phyloP scores from a whole-genome alignment of 164 flowering plant genomes.

The Stephania yunnanensis region DNA sequence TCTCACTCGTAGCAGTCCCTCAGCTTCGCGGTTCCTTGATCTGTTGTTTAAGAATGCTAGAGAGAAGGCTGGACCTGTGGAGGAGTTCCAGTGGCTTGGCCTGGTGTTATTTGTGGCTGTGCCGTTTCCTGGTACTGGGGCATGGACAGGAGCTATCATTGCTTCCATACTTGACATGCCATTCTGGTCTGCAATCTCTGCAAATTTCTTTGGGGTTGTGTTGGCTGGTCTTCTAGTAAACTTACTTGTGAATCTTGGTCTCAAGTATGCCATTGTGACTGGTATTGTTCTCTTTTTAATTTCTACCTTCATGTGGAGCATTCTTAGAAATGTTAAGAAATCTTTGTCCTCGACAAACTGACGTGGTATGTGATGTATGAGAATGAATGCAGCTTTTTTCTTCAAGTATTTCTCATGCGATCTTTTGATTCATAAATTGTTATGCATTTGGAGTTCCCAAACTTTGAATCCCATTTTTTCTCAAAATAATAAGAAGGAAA shows the following conservation, averaged over 20 bases:
- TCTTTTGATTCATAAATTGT: background rate
- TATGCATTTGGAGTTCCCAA: background rate
- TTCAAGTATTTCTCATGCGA: background rate
- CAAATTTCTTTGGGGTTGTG: conserved; percentile 73
- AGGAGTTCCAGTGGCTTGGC: conserved; percentile 98
- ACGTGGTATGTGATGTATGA: conserved; percentile 7
- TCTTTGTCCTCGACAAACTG: conserved; percentile 38
- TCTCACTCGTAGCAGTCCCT: conserved; percentile 49
- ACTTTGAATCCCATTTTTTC: background rate
- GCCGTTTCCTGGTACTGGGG: conserved; percentile 98
- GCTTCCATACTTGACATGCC: conserved; percentile 92
- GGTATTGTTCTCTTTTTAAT: conserved; percentile 64
- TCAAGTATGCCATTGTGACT: conserved; percentile 69
- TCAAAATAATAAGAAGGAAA: background rate
- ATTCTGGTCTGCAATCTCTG: conserved; percentile 75
- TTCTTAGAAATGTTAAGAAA: conserved; percentile 53
- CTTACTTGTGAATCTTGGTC: conserved; percentile 90
- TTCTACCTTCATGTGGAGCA: conserved; percentile 89
- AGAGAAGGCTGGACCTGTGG: conserved; percentile 81
- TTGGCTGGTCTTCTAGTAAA: conserved; percentile 85
- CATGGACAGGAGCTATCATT: conserved; percentile 93
- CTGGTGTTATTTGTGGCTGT: conserved; percentile 96
- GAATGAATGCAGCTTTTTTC: conserved; percentile 9
- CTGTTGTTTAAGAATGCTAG: conserved; percentile 58
- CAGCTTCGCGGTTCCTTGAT: conserved; percentile 59